These are phyloP conservation scores for Boletus huronensis DNA, from an alignment of 768 basidiomycete species.

Conservation along the genomic window DNA sequence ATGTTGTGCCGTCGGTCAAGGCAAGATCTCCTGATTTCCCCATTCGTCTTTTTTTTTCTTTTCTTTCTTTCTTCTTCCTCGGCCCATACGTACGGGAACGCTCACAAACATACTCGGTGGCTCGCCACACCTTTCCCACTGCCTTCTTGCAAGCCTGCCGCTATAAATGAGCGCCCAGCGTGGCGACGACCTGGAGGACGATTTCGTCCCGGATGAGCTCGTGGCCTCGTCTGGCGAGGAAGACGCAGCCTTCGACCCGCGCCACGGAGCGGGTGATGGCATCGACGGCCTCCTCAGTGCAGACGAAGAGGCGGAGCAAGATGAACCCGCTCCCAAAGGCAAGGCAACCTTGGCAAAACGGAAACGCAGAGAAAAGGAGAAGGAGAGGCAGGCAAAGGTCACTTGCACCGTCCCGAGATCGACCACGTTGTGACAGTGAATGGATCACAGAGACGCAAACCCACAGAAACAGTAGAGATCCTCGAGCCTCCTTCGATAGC, in stretches of 20 bases:
- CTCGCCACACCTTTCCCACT: conserved; percentile 1
- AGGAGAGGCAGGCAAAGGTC: conserved; percentile 71
- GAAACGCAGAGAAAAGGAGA: conserved; percentile 70
- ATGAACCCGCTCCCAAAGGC: conserved; percentile 22
- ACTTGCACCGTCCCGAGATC: conserved; percentile 13
- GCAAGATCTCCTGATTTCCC: conserved; percentile 13
- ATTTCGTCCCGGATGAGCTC: conserved; percentile 68
- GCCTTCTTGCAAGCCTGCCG: neutral
- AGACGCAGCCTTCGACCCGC: conserved; percentile 24
- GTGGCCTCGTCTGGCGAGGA: conserved; percentile 66
- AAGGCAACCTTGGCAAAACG: conserved; percentile 48
- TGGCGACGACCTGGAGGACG: conserved; percentile 83
- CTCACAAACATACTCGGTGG: too few relatives aligned
- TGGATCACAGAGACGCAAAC: conserved; percentile 55
- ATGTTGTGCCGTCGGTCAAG: too few relatives aligned
- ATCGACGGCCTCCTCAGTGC: conserved; percentile 42
- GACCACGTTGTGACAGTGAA: conserved; percentile 9
- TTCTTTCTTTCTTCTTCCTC: neutral
- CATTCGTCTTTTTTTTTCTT: neutral
- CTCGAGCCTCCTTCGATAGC: conserved; percentile 46
- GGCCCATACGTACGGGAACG: neutral
- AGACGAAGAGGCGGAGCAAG: conserved; percentile 41
- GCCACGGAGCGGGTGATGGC: conserved; percentile 33
- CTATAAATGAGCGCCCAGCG: conserved; percentile 34
- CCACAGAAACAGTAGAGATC: conserved; percentile 43